A percentile compares a stretch with the other conserved stretches of the same genome.
Evolutionary conservation across 2,329 filamentous ascomycete genomes (phyloP).

Genomic region (Fusarium virguliforme): DNA sequence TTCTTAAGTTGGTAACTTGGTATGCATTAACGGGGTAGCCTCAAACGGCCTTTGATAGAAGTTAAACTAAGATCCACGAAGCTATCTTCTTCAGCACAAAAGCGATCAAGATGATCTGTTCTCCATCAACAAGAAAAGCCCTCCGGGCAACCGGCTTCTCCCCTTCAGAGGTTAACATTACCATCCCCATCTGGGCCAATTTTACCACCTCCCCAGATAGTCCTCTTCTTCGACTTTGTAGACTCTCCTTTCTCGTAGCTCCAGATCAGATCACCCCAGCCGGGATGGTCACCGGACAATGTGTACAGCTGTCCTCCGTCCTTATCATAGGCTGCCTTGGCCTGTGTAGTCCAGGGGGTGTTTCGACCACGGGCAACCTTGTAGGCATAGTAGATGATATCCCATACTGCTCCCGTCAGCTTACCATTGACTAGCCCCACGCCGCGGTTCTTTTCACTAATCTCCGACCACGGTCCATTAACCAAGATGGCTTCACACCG

Average conservation of each 20-base stretch:
- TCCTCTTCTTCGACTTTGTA: conserved; percentile 4
- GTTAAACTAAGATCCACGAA: too few relatives aligned
- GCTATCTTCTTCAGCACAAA: too few relatives aligned
- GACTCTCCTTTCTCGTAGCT: conserved; percentile 7
- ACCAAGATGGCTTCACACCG: conserved; percentile 60
- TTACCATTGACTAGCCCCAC: background rate
- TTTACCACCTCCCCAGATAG: conserved; percentile 18
- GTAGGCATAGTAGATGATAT: conserved; percentile 15
- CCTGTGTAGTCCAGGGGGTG: conserved; percentile 4
- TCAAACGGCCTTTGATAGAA: too few relatives aligned
- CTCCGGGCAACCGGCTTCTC: too few relatives aligned
- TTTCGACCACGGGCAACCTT: background rate
- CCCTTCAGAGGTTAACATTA: background rate
- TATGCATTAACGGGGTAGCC: too few relatives aligned
- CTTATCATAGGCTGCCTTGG: conserved; percentile 1
- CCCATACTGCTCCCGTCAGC: background rate
- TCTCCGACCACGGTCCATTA: conserved; percentile 56
- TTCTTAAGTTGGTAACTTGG: too few relatives aligned
- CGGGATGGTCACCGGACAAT: background rate
- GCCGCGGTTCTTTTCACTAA: conserved; percentile 12
- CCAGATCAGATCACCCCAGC: conserved; percentile 19
- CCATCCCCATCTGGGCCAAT: conserved; percentile 15
- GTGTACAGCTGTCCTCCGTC: background rate
- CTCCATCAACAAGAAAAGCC: too few relatives aligned
- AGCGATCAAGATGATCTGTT: too few relatives aligned